These are phyloP conservation scores for Penicillium fuscoglaucum DNA, from an alignment of 2,329 filamentous ascomycete genomes.

Conservation along the genomic window DNA sequence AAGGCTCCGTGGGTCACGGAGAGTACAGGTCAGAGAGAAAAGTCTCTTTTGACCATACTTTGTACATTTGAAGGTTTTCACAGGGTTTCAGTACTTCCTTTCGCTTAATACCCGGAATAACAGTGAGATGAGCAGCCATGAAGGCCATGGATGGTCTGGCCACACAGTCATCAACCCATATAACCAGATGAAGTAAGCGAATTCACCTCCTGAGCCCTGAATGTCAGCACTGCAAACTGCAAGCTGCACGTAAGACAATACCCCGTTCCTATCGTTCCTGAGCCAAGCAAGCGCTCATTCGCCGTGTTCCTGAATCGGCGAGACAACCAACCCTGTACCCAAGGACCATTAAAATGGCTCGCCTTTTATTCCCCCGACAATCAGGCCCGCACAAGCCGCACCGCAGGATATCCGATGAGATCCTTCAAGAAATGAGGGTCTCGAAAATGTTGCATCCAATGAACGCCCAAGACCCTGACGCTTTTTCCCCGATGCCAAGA, in stretches of 20 bases:
- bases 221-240: slow-evolving; percentile 3
- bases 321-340: background rate
- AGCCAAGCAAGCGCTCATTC: slow-evolving; percentile 9
- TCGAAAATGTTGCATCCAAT: background rate
- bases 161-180: background rate
- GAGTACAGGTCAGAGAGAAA: background rate
- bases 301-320: slow-evolving; percentile 14
- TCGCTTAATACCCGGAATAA: background rate
- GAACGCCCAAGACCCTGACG: background rate
- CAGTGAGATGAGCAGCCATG: background rate
- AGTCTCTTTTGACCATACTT: too few relatives aligned
- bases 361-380: background rate
- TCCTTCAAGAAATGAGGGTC: background rate
- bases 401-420: background rate
- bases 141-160: background rate
- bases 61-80: too few relatives aligned
- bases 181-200: background rate
- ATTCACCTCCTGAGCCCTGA: background rate
- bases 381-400: background rate
- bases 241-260: background rate
- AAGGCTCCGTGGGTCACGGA: too few relatives aligned
- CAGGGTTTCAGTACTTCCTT: background rate
- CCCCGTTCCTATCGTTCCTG: background rate
- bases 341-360: background rate
- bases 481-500: slow-evolving; percentile 9